These are phyloP conservation scores for Didymella arachidicola DNA, from an alignment of 2,329 filamentous ascomycete genomes.

Conservation along the genomic window DNA sequence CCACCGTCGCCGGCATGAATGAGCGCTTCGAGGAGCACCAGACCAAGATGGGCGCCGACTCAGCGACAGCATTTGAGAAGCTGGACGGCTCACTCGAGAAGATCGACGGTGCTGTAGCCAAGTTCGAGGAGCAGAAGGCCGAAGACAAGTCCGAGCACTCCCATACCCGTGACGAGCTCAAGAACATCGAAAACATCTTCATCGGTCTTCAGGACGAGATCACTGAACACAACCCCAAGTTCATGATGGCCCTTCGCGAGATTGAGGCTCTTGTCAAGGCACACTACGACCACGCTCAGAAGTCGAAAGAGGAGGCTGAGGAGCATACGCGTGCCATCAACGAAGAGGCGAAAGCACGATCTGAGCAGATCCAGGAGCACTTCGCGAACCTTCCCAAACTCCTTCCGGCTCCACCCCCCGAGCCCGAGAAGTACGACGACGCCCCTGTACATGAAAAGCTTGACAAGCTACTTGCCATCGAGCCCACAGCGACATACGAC, in stretches of 20 bases:
- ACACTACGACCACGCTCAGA: slow-evolving; percentile 88
- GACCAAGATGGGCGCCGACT: slow-evolving; percentile 87
- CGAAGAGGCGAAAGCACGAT: slow-evolving; percentile 54
- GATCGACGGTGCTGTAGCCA: slow-evolving; percentile 76
- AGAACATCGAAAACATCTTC: slow-evolving; percentile 75
- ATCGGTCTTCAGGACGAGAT: slow-evolving; percentile 80
- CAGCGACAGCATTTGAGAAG: slow-evolving; percentile 82
- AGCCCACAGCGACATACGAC: slow-evolving; percentile 27
- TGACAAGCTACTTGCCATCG: slow-evolving; percentile 61
- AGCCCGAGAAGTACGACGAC: slow-evolving; percentile 62
- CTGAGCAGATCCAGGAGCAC: slow-evolving; percentile 53
- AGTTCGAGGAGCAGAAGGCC: slow-evolving; percentile 76
- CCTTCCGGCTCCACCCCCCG: slow-evolving; percentile 50
- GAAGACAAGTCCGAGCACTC: slow-evolving; percentile 82
- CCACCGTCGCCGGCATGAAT: slow-evolving; percentile 59
- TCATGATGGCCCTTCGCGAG: slow-evolving; percentile 85
- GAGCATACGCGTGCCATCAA: slow-evolving; percentile 53
- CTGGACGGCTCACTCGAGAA: slow-evolving; percentile 72
- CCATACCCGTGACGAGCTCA: slow-evolving; percentile 80
- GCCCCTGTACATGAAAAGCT: slow-evolving; percentile 64
- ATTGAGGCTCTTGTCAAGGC: slow-evolving; percentile 82
- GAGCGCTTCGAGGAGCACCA: slow-evolving; percentile 78
- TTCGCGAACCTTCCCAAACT: slow-evolving; percentile 55
- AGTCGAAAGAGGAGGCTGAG: slow-evolving; percentile 56
- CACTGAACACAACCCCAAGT: slow-evolving; percentile 84